Conservation (phyloP, 1,139 yeast species). For the Protomyces lactucae-debilis region DNA sequence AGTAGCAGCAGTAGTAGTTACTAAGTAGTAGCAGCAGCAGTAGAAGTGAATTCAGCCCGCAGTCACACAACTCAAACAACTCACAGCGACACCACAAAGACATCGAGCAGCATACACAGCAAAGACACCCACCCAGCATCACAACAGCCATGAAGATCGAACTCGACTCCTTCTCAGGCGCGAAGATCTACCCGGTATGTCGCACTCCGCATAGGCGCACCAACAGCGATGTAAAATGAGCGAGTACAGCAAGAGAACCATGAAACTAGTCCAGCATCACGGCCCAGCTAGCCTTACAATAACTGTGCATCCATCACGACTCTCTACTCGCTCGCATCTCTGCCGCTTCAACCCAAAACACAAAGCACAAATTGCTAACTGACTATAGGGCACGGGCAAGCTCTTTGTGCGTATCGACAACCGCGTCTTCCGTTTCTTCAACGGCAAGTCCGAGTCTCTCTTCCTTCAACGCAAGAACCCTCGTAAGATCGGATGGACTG, state of each 20-base stretch:
- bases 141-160: conserved; percentile 84
- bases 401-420: conserved; percentile 99
- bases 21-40: no score
- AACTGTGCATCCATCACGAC: no score
- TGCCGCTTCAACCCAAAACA: not conserved
- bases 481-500: conserved; percentile 99
- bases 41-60: not conserved
- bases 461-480: conserved; percentile 99
- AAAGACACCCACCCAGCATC: not conserved
- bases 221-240: not conserved
- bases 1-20: no score
- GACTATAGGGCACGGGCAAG: conserved; percentile 56
- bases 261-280: no score
- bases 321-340: no score
- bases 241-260: no score
- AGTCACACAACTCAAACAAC: not conserved
- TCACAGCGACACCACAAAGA: not conserved
- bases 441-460: conserved; percentile 95
- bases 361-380: not conserved
- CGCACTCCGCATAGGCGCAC: conserved; percentile 51
- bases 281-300: no score
- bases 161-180: conserved; percentile 98
- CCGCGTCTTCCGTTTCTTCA: conserved; percentile 98
- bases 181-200: conserved; percentile 87
- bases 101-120: not conserved